Percentiles rank a stretch among this genome's conserved stretches.
Evolutionary conservation across 2,329 filamentous ascomycete species (phyloP).

Genomic region (Fusarium sulawesiense): DNA sequence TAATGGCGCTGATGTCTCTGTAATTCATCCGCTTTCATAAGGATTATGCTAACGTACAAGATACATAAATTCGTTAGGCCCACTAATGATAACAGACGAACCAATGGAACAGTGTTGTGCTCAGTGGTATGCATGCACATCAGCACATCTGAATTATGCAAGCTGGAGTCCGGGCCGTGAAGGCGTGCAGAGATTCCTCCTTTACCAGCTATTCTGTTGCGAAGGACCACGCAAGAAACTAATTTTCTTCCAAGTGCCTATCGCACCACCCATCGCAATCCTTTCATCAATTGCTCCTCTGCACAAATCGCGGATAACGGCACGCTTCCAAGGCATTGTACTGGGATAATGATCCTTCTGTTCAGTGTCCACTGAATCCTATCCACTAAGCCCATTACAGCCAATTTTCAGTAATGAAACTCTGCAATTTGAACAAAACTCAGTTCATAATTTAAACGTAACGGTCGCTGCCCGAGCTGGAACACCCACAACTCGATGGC

Average conservation of each 20-base stretch:
- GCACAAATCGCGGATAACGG: neutral
- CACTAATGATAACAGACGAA: too few species aligned
- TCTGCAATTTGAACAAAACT: neutral
- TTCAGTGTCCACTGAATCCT: neutral
- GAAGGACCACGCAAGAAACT: too few species aligned
- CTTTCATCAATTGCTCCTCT: neutral
- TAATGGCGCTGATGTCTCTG: neutral
- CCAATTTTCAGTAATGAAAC: neutral
- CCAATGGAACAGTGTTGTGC: neutral
- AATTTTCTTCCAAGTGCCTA: too few species aligned
- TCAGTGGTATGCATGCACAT: neutral
- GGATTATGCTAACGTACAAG: accelerated
- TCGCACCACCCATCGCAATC: too few species aligned
- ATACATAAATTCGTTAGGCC: too few species aligned
- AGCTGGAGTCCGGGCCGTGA: too few species aligned
- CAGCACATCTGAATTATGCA: neutral
- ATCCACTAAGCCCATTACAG: neutral
- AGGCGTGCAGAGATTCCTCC: too few species aligned
- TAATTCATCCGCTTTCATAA: neutral
- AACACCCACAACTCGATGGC: too few species aligned
- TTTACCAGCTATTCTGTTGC: too few species aligned
- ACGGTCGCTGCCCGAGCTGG: too few species aligned
- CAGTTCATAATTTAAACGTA: accelerated
- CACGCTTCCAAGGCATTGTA: too few species aligned
- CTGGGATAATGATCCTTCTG: neutral